Conservation (phyloP, 805 yeast genomes). For the Phaffomyces opuntiae region DNA sequence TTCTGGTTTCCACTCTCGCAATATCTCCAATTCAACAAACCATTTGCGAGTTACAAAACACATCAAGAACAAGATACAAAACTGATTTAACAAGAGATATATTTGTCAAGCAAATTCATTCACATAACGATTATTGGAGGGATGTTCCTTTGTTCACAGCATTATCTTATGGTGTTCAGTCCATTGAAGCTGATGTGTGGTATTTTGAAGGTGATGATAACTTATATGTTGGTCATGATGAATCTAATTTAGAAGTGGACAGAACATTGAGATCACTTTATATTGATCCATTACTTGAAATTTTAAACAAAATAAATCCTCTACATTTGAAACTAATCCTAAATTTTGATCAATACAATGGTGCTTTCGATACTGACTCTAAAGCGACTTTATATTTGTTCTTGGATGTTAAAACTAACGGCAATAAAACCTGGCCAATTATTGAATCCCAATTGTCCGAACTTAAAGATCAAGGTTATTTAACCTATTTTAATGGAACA, state of each 20-base stretch:
- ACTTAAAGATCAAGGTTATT: conserved; percentile 42
- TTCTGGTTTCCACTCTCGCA: neutral
- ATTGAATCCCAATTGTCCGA: conserved; percentile 44
- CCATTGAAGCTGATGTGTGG: conserved; percentile 69
- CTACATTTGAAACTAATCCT: neutral
- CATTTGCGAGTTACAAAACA: conserved; percentile 11
- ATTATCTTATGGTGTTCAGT: conserved; percentile 41
- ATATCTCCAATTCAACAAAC: conserved; percentile 16
- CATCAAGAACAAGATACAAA: conserved; percentile 12
- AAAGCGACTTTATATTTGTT: conserved; percentile 51
- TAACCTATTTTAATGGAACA: conserved; percentile 37
- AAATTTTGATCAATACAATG: conserved; percentile 20
- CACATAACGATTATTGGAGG: conserved; percentile 74
- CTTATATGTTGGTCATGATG: conserved; percentile 61
- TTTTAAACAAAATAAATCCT: conserved; percentile 44
- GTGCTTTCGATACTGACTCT: conserved; percentile 39
- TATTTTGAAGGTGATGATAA: conserved; percentile 26
- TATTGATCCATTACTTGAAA: conserved; percentile 43
- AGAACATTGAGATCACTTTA: conserved; percentile 48
- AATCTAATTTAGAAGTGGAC: conserved; percentile 36
- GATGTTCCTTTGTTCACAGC: conserved; percentile 53
- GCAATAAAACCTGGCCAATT: conserved; percentile 37
- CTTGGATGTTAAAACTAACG: conserved; percentile 59
- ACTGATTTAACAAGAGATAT: conserved; percentile 19
- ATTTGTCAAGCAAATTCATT: conserved; percentile 40